phyloP scores from a whole-genome alignment of 1,139 yeast species.

The Kodamaea sp. region DNA sequence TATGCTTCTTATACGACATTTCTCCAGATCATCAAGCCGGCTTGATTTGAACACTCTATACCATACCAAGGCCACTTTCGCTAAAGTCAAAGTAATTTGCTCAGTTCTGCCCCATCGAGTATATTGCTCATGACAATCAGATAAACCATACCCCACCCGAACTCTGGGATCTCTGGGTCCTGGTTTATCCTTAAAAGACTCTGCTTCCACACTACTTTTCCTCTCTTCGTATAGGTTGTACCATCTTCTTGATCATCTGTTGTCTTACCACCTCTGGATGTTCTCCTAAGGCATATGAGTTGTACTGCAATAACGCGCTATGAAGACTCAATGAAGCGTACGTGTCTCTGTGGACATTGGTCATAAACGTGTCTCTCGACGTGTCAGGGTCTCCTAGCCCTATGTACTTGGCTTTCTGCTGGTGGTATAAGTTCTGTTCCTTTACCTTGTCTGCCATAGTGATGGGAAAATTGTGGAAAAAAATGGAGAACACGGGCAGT shows the following conservation, averaged over 20 bases:
- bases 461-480: no score
- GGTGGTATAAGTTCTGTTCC: constrained; percentile 63
- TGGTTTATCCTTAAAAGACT: no score
- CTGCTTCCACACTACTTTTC: not conserved
- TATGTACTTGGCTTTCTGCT: constrained; percentile 59
- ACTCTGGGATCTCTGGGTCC: no score
- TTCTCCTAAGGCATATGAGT: constrained; percentile 62
- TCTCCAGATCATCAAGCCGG: no score
- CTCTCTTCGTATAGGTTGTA: constrained; percentile 11
- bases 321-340: constrained; percentile 72
- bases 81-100: no score
- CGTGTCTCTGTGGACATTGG: constrained; percentile 73
- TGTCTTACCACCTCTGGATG: constrained; percentile 51
- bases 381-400: constrained; percentile 78
- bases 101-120: no score
- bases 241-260: constrained; percentile 63
- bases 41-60: no score
- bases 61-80: no score
- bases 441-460: constrained; percentile 67
- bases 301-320: constrained; percentile 61
- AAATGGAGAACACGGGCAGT: not conserved
- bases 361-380: constrained; percentile 52
- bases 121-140: no score
- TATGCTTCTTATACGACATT: no score
- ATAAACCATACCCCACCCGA: no score